A percentile compares a stretch with the other conserved stretches of the same genome.
phyloP scores from a whole-genome alignment of 2,329 filamentous ascomycete species.

The Leptographium galeiforme region DNA sequence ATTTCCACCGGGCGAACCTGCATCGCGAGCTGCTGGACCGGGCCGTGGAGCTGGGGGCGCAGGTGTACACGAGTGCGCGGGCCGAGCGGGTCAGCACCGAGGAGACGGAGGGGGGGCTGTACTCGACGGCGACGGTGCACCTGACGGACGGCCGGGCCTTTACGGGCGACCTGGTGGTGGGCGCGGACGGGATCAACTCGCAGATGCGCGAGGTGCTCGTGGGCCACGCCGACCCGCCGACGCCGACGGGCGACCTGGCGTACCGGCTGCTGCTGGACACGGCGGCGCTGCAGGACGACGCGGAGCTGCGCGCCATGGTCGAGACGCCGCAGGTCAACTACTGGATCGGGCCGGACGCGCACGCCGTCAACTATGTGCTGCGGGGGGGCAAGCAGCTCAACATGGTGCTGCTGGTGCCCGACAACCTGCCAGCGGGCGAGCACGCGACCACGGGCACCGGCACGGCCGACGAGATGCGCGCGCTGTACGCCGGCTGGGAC shows the following conservation, averaged over 20 bases:
- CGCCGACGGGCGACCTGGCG: constrained; percentile 21
- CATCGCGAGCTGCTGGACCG: constrained; percentile 17
- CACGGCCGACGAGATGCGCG: constrained; percentile 21
- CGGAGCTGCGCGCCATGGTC: constrained; percentile 16
- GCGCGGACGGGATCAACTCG: constrained; percentile 26
- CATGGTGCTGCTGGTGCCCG: constrained; percentile 18
- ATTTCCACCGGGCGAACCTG: constrained; percentile 20
- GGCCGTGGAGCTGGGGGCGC: constrained; percentile 14
- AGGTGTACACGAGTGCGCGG: constrained; percentile 13
- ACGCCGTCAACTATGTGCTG: constrained; percentile 20
- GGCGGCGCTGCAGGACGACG: constrained; percentile 16
- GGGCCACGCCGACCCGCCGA: constrained; percentile 12
- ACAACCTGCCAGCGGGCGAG: constrained; percentile 9
- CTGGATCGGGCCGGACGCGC: constrained; percentile 21
- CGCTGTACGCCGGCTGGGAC: constrained; percentile 23
- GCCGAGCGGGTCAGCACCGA: constrained; percentile 14
- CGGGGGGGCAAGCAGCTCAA: constrained; percentile 20
- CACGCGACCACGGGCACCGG: constrained; percentile 14
- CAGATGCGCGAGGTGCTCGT: constrained; percentile 8
- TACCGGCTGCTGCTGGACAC: constrained; percentile 21
- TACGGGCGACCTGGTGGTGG: constrained; percentile 22
- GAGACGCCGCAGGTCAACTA: constrained; percentile 17
- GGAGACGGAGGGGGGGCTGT: constrained; percentile 7
- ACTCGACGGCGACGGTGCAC: constrained; percentile 10
- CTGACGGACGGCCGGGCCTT: constrained; percentile 17